phyloP scores from a whole-genome alignment of 2,329 filamentous ascomycete species.

The Trichothecium sympodiale region DNA sequence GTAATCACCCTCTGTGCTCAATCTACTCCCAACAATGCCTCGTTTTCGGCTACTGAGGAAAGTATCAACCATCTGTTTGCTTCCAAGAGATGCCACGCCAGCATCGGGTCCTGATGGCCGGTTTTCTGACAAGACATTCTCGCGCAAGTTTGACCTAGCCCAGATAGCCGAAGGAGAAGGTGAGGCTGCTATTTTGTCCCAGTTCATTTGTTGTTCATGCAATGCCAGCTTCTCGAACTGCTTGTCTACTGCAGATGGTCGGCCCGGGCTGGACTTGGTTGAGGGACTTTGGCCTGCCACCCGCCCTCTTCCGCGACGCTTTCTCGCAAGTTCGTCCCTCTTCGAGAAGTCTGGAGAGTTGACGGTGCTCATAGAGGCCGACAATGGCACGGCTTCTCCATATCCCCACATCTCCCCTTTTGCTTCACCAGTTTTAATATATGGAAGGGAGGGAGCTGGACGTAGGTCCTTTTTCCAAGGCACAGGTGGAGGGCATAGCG shows the following conservation, averaged over 20 bases:
- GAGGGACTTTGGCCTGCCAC: constrained; percentile 11
- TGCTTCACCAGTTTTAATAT: too few relatives aligned
- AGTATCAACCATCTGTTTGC: constrained; percentile 41
- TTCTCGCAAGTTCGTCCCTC: neutral
- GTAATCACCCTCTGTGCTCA: constrained; percentile 8
- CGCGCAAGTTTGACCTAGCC: too few relatives aligned
- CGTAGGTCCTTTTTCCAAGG: too few relatives aligned
- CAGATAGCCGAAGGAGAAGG: too few relatives aligned
- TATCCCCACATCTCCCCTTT: too few relatives aligned
- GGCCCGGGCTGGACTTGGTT: constrained; percentile 17
- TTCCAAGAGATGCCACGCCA: constrained; percentile 18
- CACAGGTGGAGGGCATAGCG: too few relatives aligned
- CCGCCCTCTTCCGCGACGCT: constrained; percentile 5
- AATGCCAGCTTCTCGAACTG: constrained; percentile 7
- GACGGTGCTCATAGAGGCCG: too few relatives aligned
- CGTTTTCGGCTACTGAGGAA: constrained; percentile 39
- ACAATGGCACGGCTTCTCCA: too few relatives aligned
- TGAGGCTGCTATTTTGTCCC: constrained; percentile 2
- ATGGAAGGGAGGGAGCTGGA: too few relatives aligned
- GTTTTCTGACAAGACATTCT: neutral
- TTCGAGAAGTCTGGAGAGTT: too few relatives aligned
- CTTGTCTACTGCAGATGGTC: constrained; percentile 7
- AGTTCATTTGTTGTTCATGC: constrained; percentile 5
- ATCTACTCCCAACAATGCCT: constrained; percentile 23
- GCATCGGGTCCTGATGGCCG: neutral